Conservation (phyloP, 495 filamentous ascomycete species). For the Pseudevernia furfuracea region DNA sequence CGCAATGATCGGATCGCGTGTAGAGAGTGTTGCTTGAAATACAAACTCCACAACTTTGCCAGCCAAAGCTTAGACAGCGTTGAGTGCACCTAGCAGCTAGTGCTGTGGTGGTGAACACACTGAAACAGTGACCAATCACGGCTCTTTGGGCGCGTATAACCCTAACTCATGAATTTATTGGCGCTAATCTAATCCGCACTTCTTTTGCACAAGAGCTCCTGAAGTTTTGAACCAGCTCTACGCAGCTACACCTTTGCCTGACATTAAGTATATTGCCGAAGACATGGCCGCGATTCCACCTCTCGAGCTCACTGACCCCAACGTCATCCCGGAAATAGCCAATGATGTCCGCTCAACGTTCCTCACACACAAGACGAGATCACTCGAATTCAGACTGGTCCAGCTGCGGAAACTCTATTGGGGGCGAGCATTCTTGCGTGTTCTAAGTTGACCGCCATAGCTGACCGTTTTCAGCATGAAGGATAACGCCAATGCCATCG, state of each 20-base stretch:
- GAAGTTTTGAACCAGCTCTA: background rate
- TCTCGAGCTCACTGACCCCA: conserved; percentile 59
- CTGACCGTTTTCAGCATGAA: conserved; percentile 44
- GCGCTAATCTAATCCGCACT: background rate
- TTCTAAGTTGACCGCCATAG: background rate
- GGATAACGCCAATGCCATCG: conserved; percentile 62
- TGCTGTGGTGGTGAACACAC: too few relatives aligned
- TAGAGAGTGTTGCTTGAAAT: too few relatives aligned
- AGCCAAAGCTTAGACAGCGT: too few relatives aligned
- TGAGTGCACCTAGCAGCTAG: too few relatives aligned
- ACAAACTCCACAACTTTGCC: too few relatives aligned
- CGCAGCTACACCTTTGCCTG: too few relatives aligned
- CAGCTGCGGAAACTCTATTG: conserved; percentile 93
- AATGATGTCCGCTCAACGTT: conserved; percentile 56
- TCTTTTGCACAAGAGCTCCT: background rate
- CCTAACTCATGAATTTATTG: background rate
- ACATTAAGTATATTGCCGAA: too few relatives aligned
- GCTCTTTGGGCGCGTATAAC: too few relatives aligned
- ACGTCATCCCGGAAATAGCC: conserved; percentile 54
- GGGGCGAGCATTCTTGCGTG: conserved; percentile 51
- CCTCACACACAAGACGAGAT: conserved; percentile 68
- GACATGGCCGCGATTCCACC: conserved; percentile 36
- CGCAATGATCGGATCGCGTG: too few relatives aligned
- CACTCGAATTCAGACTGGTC: conserved; percentile 67
- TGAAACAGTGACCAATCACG: too few relatives aligned